phyloP scores from a whole-genome alignment of 495 filamentous ascomycete genomes.

The Tetracladium marchalianum region DNA sequence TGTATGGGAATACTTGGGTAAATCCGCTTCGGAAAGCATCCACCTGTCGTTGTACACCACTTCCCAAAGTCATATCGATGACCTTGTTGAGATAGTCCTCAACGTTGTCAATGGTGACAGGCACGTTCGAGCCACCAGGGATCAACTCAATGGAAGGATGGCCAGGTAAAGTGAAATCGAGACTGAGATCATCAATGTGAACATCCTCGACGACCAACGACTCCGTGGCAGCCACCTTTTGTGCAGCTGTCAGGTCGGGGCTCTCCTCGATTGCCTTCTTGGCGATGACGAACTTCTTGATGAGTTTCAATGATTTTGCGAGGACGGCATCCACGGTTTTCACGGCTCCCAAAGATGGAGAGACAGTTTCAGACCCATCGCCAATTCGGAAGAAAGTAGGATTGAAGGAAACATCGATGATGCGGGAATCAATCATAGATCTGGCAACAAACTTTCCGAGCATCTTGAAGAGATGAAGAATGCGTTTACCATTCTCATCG shows the following conservation, averaged over 20 bases:
- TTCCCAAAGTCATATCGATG: conserved; percentile 81
- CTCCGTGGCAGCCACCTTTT: conserved; percentile 60
- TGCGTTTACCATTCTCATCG: conserved; percentile 67
- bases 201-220: conserved; percentile 63
- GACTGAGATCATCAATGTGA: conserved; percentile 71
- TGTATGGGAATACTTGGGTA: conserved; percentile 93
- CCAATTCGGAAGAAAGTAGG: conserved; percentile 95
- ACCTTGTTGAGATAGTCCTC: conserved; percentile 80
- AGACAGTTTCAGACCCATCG: conserved; percentile 59
- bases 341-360: conserved; percentile 84
- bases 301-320: conserved; percentile 72
- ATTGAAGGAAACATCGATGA: conserved; percentile 97
- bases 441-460: conserved; percentile 96
- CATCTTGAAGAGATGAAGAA: conserved; percentile 81
- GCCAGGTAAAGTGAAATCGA: conserved; percentile 93
- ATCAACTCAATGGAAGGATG: conserved; percentile 85
- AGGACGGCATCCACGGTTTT: conserved; percentile 82
- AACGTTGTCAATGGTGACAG: conserved; percentile 84
- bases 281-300: conserved; percentile 77
- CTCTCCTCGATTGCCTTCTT: conserved; percentile 76
- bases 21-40: conserved; percentile 89
- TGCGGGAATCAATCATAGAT: conserved; percentile 96
- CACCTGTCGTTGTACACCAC: conserved; percentile 78
- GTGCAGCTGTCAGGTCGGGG: conserved; percentile 44
- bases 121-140: conserved; percentile 56